phyloP scores from a whole-genome alignment of 352 stramenopile species.

The Plasmopara muralis region DNA sequence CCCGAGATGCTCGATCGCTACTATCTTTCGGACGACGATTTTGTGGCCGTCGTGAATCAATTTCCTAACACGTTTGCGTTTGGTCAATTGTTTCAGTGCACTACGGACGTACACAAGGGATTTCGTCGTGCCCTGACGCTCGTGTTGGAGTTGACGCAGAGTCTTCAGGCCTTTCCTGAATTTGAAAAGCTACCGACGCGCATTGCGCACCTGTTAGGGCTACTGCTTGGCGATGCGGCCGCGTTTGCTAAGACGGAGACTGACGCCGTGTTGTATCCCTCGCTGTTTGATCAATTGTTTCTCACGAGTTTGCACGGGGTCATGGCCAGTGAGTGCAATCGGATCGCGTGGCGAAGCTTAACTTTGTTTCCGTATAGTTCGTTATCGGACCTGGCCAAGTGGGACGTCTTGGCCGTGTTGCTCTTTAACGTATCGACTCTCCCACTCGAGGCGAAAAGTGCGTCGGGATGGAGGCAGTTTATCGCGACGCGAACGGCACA shows the following conservation, averaged over 20 bases:
- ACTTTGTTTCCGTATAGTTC: slow-evolving; percentile 60
- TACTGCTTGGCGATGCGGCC: slow-evolving; percentile 55
- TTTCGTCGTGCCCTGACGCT: slow-evolving; percentile 71
- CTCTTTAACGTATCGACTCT: slow-evolving; percentile 70
- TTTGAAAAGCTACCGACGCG: slow-evolving; percentile 74
- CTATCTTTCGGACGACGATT: slow-evolving; percentile 81
- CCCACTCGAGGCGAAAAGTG: slow-evolving; percentile 48
- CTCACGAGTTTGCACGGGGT: slow-evolving; percentile 71
- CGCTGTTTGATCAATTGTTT: slow-evolving; percentile 81
- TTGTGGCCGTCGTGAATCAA: slow-evolving; percentile 77
- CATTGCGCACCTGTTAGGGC: slow-evolving; percentile 60
- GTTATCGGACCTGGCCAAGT: slow-evolving; percentile 68
- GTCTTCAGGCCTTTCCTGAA: slow-evolving; percentile 63
- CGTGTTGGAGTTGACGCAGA: slow-evolving; percentile 69
- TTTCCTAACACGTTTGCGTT: slow-evolving; percentile 81
- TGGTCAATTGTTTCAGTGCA: slow-evolving; percentile 64
- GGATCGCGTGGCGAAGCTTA: slow-evolving; percentile 72
- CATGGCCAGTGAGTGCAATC: slow-evolving; percentile 65
- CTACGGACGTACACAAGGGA: slow-evolving; percentile 66
- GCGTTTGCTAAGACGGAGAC: slow-evolving; percentile 28
- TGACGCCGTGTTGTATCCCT: slow-evolving; percentile 51
- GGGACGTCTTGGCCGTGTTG: slow-evolving; percentile 70
- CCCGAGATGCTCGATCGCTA: slow-evolving; percentile 72
- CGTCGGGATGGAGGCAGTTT: slow-evolving; percentile 58
- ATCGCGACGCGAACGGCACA: slow-evolving; percentile 35